phyloP scores from a whole-genome alignment of 306 rosid species.

The Lagenaria siceraria region DNA sequence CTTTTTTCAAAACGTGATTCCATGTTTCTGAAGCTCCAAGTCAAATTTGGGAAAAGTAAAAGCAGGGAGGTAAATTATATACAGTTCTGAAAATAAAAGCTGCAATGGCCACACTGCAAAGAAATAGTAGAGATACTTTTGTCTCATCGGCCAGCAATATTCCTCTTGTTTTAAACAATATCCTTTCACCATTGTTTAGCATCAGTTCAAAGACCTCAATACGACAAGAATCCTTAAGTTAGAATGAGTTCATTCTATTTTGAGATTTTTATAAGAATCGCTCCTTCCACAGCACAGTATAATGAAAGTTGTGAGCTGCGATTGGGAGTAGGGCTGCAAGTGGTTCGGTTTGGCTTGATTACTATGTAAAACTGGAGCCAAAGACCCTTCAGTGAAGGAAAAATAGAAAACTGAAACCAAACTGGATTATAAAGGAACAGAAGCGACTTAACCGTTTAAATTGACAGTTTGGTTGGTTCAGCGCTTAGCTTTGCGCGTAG shows the following conservation, averaged over 20 bases:
- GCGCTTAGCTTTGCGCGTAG: too few species aligned
- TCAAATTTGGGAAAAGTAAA: not conserved
- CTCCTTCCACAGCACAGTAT: too few species aligned
- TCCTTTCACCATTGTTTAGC: not conserved
- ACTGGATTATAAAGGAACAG: too few species aligned
- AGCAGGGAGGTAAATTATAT: not conserved
- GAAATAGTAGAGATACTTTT: not conserved
- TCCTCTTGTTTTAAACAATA: not conserved
- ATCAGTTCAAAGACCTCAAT: not conserved
- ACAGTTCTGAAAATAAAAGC: not conserved
- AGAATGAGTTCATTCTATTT: not conserved
- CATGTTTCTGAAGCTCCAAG: not conserved
- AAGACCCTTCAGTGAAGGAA: too few species aligned
- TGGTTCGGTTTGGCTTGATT: too few species aligned
- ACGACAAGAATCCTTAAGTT: not conserved
- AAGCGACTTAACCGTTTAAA: too few species aligned
- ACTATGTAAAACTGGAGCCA: too few species aligned
- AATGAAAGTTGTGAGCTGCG: too few species aligned
- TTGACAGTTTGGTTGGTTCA: too few species aligned
- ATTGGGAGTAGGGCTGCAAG: too few species aligned
- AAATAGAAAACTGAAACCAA: too few species aligned
- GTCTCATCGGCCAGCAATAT: not conserved
- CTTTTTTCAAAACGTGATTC: not conserved
- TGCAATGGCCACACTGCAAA: constrained; percentile 1
- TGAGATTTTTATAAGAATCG: too few species aligned